Evolutionary conservation across 2,329 filamentous ascomycete species (phyloP), one percentile per base, ranked within the genome.

Genomic region (Myriosclerotinia curreyana): DNA sequence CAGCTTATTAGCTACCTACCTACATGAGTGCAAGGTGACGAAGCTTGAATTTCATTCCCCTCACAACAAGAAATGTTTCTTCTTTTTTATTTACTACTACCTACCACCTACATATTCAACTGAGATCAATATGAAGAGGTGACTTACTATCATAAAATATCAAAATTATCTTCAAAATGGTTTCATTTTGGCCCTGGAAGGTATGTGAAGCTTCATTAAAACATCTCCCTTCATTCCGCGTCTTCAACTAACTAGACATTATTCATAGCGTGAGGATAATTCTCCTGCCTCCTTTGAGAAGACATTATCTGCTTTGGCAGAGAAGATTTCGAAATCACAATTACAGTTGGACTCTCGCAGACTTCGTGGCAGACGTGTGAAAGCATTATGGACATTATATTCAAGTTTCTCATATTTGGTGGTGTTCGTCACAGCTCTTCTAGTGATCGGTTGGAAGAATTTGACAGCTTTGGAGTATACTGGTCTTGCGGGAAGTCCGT

Each of bases 261-360:
- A 17, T 17, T 28, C 50, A 52, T 72, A 96, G 92, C 85, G 86
- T 77, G 84, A 91, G 73, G 84, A 89, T 75, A 89, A 85, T 74
- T 96, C 93, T 69, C 89, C 95, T 34, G 93, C 92, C 60, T 91
- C 89, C 5, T 99, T 98, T 75, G 95, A 99, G 79, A 97, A 93
- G 81, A 86, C 89, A 2, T 86, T 99, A 38, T 91, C 92, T 12
- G 82, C 86, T 31, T 85, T 99, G 53, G 90, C 93, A 14, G 80
- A 81, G 60, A 96, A 95, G 78, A 97, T 99, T 76, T 82, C 88
- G 49, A 83, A 86, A 68, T 86, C 88, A 2, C 89, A 89, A 71
- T 79, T 87, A 50, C 85, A 83, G 60, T 87, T 97, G 69, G 92
- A 96, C 72, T 81, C 80, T 50, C 82, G 89, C 48, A 86, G 91